Evolutionary conservation across 2,329 filamentous ascomycete species (phyloP).

Genomic region (Fusarium pseudograminearum): DNA sequence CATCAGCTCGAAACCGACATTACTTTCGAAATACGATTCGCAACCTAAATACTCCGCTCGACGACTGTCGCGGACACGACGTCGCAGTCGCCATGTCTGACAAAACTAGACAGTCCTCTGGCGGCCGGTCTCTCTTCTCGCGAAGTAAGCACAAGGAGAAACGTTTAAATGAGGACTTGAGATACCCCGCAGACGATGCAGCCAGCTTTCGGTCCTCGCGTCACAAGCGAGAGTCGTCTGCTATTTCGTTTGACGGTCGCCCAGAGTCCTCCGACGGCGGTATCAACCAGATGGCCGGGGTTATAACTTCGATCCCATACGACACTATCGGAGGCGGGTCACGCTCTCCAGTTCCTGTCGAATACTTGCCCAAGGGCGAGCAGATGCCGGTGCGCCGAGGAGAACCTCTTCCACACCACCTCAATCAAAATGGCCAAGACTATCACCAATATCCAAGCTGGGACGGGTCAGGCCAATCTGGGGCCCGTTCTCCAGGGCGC

Average conservation of each 20-base stretch:
- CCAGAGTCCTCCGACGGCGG: slow-evolving; percentile 73
- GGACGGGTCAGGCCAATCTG: slow-evolving; percentile 64
- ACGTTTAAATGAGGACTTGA: slow-evolving; percentile 70
- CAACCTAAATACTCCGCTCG: slow-evolving; percentile 28
- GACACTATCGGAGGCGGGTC: slow-evolving; percentile 75
- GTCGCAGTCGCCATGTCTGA: slow-evolving; percentile 67
- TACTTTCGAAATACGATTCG: slow-evolving; percentile 35
- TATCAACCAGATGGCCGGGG: slow-evolving; percentile 80
- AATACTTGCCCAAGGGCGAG: slow-evolving; percentile 77
- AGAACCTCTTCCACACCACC: slow-evolving; percentile 83
- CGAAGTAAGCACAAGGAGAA: slow-evolving; percentile 83
- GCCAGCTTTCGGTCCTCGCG: slow-evolving; percentile 76
- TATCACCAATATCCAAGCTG: slow-evolving; percentile 90
- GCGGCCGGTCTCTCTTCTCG: slow-evolving; percentile 85
- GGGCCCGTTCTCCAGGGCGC: slow-evolving; percentile 71
- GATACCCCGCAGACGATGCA: slow-evolving; percentile 70
- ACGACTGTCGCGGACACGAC: slow-evolving; percentile 40
- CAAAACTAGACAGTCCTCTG: slow-evolving; percentile 84
- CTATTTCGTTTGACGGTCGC: slow-evolving; percentile 74
- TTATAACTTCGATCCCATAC: slow-evolving; percentile 90
- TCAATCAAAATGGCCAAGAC: slow-evolving; percentile 81
- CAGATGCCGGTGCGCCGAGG: slow-evolving; percentile 73
- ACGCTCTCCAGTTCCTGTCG: slow-evolving; percentile 77
- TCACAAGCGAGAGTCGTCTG: slow-evolving; percentile 79
- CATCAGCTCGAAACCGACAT: slow-evolving; percentile 28